Conservation (phyloP, 78 protist genomes). For the Dictyostelium intermedium region DNA sequence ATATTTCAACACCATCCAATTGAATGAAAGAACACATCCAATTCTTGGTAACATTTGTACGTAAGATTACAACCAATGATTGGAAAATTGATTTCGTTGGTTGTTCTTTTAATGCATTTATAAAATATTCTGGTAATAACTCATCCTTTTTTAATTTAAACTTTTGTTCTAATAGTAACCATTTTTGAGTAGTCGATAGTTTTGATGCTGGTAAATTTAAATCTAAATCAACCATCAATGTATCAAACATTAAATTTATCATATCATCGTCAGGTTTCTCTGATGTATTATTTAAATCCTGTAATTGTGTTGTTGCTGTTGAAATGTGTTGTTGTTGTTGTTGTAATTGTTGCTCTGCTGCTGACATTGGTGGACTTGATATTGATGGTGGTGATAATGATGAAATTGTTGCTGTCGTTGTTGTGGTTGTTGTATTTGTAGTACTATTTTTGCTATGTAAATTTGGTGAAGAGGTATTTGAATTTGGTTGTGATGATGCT, state of each 20-base stretch:
- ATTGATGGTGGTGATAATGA: not conserved
- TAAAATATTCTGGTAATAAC: slow-evolving; percentile 45
- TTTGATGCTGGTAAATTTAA: slow-evolving; percentile 17
- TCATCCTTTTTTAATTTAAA: slow-evolving; percentile 36
- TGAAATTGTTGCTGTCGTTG: not conserved
- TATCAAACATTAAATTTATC: slow-evolving; percentile 49
- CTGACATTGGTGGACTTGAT: not conserved
- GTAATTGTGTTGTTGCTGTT: not conserved
- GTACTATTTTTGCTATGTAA: not conserved
- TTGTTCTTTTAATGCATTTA: slow-evolving; percentile 6
- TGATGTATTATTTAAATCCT: not conserved
- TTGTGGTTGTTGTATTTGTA: not conserved
- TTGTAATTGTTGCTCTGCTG: not conserved
- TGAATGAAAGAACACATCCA: slow-evolving; percentile 43
- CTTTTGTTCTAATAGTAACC: slow-evolving; percentile 57
- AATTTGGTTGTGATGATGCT: not conserved
- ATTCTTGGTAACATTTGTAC: slow-evolving; percentile 30
- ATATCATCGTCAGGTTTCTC: slow-evolving; percentile 41
- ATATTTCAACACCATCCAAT: slow-evolving; percentile 28
- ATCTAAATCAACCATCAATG: slow-evolving; percentile 49
- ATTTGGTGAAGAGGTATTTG: not conserved
- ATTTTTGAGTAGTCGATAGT: slow-evolving; percentile 14
- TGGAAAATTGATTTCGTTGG: slow-evolving; percentile 14
- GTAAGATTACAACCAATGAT: slow-evolving; percentile 15
- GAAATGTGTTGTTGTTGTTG: not conserved